phyloP scores from a whole-genome alignment of 768 basidiomycete genomes.

The Boletus vinaceobasis region DNA sequence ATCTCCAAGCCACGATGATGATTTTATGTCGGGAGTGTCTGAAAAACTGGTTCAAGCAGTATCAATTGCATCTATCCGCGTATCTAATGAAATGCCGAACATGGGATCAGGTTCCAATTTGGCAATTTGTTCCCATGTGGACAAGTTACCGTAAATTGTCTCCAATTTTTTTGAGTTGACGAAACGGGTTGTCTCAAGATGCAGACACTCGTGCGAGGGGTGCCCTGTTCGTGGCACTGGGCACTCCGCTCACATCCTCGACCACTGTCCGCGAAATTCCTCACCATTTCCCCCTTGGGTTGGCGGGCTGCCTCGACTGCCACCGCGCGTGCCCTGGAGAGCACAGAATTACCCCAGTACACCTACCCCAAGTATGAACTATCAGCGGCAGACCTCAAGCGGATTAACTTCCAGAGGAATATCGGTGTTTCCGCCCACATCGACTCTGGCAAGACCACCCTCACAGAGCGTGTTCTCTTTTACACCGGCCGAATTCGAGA shows the following conservation, averaged over 20 bases:
- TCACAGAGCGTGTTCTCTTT: conserved; percentile 93
- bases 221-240: conserved; percentile 28
- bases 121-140: conserved; percentile 5
- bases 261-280: not conserved
- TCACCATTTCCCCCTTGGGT: not conserved
- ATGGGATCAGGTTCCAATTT: not conserved
- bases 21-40: no score
- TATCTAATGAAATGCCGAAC: no score
- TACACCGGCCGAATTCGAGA: conserved; percentile 95
- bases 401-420: conserved; percentile 80
- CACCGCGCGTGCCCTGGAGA: conserved; percentile 19
- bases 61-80: no score
- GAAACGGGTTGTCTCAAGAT: conserved; percentile 11
- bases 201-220: conserved; percentile 25
- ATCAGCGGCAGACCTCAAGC: conserved; percentile 60
- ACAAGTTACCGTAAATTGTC: not conserved
- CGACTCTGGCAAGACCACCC: conserved; percentile 96
- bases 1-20: no score
- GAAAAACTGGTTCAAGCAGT: no score
- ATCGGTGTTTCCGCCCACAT: conserved; percentile 96
- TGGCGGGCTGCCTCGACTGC: conserved; percentile 46
- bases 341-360: conserved; percentile 15
- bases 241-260: conserved; percentile 18
- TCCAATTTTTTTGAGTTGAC: conserved; percentile 5
- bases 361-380: conserved; percentile 43